Conservation (phyloP, 192 early-diverging fungal genomes). For the Phycomyces nitens region DNA sequence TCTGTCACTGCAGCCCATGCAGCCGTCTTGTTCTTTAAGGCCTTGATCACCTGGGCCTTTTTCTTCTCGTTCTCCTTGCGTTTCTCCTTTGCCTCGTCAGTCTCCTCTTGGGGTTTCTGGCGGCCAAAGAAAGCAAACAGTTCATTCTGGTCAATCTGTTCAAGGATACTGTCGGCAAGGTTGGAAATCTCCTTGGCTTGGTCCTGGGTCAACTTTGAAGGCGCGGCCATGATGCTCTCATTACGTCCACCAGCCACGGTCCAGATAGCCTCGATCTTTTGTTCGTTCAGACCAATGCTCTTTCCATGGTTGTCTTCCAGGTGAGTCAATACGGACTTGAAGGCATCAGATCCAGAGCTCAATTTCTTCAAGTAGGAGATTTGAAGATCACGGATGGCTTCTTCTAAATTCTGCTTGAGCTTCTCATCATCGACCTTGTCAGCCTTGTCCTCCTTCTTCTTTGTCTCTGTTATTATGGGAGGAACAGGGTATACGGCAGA, state of each 20-base stretch:
- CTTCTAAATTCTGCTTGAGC: slow-evolving; percentile 48
- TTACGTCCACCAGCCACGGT: slow-evolving; percentile 34
- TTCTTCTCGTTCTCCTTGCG: slow-evolving; percentile 74
- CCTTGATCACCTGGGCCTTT: slow-evolving; percentile 61
- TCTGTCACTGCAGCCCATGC: slow-evolving; percentile 46
- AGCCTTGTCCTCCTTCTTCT: slow-evolving; percentile 31
- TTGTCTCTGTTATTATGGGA: slow-evolving; percentile 41
- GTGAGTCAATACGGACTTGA: slow-evolving; percentile 48
- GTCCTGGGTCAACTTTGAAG: slow-evolving; percentile 36
- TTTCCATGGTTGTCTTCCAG: slow-evolving; percentile 62
- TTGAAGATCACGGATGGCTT: slow-evolving; percentile 75
- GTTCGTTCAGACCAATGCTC: slow-evolving; percentile 53
- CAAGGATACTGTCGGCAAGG: slow-evolving; percentile 54
- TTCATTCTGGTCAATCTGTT: slow-evolving; percentile 53
- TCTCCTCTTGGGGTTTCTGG: slow-evolving; percentile 46
- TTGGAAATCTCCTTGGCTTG: slow-evolving; percentile 49
- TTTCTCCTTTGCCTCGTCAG: slow-evolving; percentile 47
- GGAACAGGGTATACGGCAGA: slow-evolving; percentile 50
- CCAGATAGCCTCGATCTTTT: slow-evolving; percentile 53
- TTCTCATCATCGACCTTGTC: slow-evolving; percentile 51
- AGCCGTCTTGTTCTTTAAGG: slow-evolving; percentile 56
- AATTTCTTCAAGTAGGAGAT: slow-evolving; percentile 81
- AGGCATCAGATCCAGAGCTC: slow-evolving; percentile 49
- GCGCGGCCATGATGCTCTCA: slow-evolving; percentile 35
- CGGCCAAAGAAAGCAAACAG: slow-evolving; percentile 67